Conservation (phyloP, 2,329 filamentous ascomycete species). For the Onygenales sp. region DNA sequence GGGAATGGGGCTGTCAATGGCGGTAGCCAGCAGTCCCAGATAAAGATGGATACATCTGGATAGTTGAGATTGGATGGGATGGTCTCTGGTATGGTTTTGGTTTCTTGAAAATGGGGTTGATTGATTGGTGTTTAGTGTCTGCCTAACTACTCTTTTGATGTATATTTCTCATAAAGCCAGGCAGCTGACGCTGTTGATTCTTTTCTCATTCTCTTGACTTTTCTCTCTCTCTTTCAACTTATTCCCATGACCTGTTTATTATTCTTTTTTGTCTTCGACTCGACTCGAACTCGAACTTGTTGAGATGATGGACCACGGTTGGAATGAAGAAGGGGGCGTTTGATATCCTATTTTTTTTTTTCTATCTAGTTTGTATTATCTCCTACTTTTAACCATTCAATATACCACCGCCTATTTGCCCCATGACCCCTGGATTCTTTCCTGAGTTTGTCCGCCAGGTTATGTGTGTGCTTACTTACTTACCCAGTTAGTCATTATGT, state of each 20-base stretch:
- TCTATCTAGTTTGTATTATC: too few species aligned
- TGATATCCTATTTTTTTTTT: too few species aligned
- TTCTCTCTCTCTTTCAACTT: background rate
- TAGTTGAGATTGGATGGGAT: background rate
- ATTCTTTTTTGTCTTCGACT: background rate
- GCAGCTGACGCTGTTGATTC: background rate
- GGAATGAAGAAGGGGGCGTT: too few species aligned
- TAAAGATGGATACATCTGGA: constrained; percentile 2
- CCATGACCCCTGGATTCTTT: too few species aligned
- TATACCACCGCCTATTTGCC: too few species aligned
- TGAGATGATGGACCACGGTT: too few species aligned
- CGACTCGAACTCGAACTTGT: background rate
- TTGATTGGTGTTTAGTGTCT: background rate
- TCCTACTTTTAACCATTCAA: too few species aligned
- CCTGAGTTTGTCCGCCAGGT: too few species aligned
- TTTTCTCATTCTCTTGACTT: background rate
- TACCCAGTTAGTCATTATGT: too few species aligned
- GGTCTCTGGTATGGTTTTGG: too few species aligned
- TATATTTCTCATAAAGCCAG: background rate
- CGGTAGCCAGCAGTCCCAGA: constrained; percentile 3
- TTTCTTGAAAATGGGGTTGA: background rate
- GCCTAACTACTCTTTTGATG: background rate
- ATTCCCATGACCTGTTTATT: background rate
- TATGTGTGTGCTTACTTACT: too few species aligned
- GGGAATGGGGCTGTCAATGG: constrained; percentile 4